Base-by-base conservation (phyloP, 345 rosid species). In the Litchi chinensis region DNA sequence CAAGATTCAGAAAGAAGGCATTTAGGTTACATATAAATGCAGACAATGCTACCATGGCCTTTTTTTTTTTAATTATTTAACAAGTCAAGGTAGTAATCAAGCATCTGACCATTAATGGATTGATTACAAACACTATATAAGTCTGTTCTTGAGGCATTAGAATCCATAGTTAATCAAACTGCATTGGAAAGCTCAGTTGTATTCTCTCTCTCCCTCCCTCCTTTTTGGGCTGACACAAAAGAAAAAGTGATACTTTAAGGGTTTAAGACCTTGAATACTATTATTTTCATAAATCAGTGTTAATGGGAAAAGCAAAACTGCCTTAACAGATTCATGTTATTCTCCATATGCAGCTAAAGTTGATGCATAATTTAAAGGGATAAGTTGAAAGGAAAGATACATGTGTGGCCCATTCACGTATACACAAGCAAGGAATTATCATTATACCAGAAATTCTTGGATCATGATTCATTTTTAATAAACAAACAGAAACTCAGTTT, bases 1-100 rank as follows among this genome's bases (percentile, higher is more conserved):
- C 69, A 57, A 22, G 67, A 50, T 40, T 54, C 2, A 8, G 76
- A 46, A 70, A 69, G 65, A 26, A 68, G 37, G 62, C 40, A 56
- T 19, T 32, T 56, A 54, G 3, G 60, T 10, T 21, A 57, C 0
- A n/a, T 59, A 57, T 57, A 40, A 5, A 18, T 1, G 3, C 50
- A 73, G 11, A 73, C 66, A 8, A 74, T 6, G 5, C 43, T 57
- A 22, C 4, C 37, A 32, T 32, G 37, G 37, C 37, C 4, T 32
- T 32, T 32, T 0, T 32, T 32, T 41, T 41, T n/a, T 26, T 21
- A 59, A 10, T 46, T 44, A 22, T 41, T 74, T 21, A 43, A 60
- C 22, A 12, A 11, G 56, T 60, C 32, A 43, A 60, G 32, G 56
- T 15, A 41, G 66, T n/a, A 60, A 40, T 22, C 37, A 39, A 39